These are phyloP conservation scores for Botrytis fragariae DNA, from an alignment of 2,329 filamentous ascomycete species.

Conservation along the genomic window DNA sequence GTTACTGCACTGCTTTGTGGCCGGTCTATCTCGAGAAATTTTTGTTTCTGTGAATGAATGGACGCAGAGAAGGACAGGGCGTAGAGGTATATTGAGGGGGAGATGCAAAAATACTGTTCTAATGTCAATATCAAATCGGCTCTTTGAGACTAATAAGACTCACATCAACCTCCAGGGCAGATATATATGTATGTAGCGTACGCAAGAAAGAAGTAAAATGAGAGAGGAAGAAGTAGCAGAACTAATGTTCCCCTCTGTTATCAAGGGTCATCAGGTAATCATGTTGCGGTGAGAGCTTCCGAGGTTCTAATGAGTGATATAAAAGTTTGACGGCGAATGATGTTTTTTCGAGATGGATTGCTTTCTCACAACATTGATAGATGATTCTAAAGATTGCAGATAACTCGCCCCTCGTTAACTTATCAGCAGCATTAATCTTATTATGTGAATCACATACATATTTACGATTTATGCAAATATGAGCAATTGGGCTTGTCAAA, in stretches of 20 bases:
- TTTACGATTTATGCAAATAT: constrained; percentile 8
- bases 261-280: constrained; percentile 13
- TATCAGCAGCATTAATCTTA: constrained; percentile 9
- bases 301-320: constrained; percentile 7
- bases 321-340: background rate
- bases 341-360: background rate
- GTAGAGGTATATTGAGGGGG: background rate
- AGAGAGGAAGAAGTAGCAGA: constrained; percentile 13
- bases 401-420: constrained; percentile 1
- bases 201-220: background rate
- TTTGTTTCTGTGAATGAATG: background rate
- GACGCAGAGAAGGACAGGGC: background rate
- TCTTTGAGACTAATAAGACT: background rate
- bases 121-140: background rate
- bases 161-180: constrained; percentile 2
- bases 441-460: constrained; percentile 3
- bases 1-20: background rate
- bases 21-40: background rate
- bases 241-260: constrained; percentile 11
- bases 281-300: constrained; percentile 18
- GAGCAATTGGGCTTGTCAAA: constrained; percentile 2
- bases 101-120: background rate
- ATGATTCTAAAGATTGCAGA: constrained; percentile 1
- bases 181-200: background rate
- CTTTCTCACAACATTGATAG: background rate